Evolutionary conservation across 768 basidiomycete genomes (phyloP), one percentile per base, ranked within the genome.

Genomic region (Hebeloma cylindrosporum): DNA sequence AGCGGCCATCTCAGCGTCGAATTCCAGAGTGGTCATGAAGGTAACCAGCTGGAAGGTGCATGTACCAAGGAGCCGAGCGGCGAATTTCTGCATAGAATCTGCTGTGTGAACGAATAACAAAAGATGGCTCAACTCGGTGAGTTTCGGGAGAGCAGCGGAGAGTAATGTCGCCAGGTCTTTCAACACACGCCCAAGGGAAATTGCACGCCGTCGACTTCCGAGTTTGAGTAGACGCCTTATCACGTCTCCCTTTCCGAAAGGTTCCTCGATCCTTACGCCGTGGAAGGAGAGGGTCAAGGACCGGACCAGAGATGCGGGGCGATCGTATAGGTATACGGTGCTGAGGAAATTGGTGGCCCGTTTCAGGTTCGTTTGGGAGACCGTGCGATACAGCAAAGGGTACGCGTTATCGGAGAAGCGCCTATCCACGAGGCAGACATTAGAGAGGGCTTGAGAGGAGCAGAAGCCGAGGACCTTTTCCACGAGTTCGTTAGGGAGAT

Each of bases 271-370:
- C 7, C 29, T 10, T n/a, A 16, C 21, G 32, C n/a, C 39, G 13
- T 30, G 34, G 23, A 45, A 30, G 13, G 14, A 29, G 22, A 45
- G 23, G 7, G 20, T 16, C 5, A 45, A 37, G 20, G 44, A 45
- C 44, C 44, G 39, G 30, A 45, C 44, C 14, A 38, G 39, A 11
- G 44, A 30, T 4, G 44, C 36, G 5, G 30, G 36, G 28, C 18
- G 38, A 31, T 41, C 30, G 39, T 40, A 47, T 18, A 47, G 37
- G 33, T 39, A 47, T 8, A 47, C 38, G 26, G 38, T 18, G 8
- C 34, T 31, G 21, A 47, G 37, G 21, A 47, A 47, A 7, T 23
- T 25, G n/a, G 41, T 41, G 6, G 45, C 41, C 2, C 38, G 29
- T 7, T 30, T 22, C 6, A 36, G 28, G 29, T 33, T 29, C 45